Base-by-base conservation (phyloP, 805 yeast species). In the Yamadazyma ubonensis region DNA sequence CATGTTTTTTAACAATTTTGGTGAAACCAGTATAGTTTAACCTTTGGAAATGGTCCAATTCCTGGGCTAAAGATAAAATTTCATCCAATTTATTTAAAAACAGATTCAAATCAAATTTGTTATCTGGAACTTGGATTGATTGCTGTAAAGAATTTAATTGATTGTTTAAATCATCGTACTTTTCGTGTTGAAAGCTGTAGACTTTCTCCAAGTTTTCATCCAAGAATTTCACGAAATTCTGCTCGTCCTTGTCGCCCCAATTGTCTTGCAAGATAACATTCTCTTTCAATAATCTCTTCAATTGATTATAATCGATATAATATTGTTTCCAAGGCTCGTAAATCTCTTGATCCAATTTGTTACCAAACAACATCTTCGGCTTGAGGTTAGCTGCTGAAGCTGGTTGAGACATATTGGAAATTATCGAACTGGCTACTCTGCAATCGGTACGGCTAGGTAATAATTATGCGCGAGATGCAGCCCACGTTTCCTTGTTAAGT, bases 1-100 rank as follows among this genome's bases (percentile, higher is more conserved):
- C 98, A 58, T 93, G 99, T 65, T 91, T 91, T 68, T 91, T 90
- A 49, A 90, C 97, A 51, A 93, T 87, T 59, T 93, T 93, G 53
- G 81, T 76, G 66, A 93, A 91, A 1, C 97, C 99, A 10, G 99
- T 91, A 68, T 83, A 93, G 65, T 93, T 93, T 51, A 91, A 65
- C 54, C 99, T 76, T 29, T 95, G 83, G 66, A 93, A 93, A 57
- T 80, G 86, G 59, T 90, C 96, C 51, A 93, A 70, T 54, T 87
- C 91, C 53, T 85, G 86, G 8, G 98, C 86, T 51, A 78, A 73
- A 8, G 79, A 74, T 44, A 93, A 69, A 19, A 82, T 67, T 44
- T 79, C 80, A 55, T 93, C 99, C 50, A 93, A 70, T 40, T 79
- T 76, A 23, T 63, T 62, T 52, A 86, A 87, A 53, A 88, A 84